Evolutionary conservation across 2,329 filamentous ascomycete genomes (phyloP).

Genomic region (Cryphonectria nitschkei): DNA sequence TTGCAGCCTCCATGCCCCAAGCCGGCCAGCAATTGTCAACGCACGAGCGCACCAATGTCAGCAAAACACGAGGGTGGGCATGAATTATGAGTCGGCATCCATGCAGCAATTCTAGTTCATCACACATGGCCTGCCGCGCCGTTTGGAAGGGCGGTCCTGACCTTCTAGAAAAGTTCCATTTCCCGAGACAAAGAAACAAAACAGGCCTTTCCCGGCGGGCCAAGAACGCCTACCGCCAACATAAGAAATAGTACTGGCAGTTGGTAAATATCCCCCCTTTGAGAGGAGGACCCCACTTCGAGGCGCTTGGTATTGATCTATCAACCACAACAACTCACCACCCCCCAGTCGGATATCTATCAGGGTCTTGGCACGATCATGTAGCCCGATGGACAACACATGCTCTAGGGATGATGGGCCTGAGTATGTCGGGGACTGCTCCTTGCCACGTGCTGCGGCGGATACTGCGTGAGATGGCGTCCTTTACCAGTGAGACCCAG

Average conservation of each 20-base stretch:
- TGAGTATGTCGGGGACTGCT: neutral
- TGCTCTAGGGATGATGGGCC: neutral
- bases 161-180: conserved; percentile 23
- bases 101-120: neutral
- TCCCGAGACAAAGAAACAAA: neutral
- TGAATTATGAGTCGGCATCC: neutral
- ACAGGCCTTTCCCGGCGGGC: neutral
- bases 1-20: conserved; percentile 16
- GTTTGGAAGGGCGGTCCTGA: neutral
- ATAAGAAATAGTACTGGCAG: neutral
- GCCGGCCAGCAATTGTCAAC: neutral
- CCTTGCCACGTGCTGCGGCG: neutral
- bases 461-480: neutral
- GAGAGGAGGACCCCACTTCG: neutral
- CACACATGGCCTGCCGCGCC: neutral
- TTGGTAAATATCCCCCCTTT: neutral
- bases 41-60: conserved; percentile 12
- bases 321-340: neutral
- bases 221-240: neutral
- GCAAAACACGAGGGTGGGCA: conserved; percentile 7
- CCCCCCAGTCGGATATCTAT: conserved; percentile 2
- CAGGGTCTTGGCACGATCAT: neutral
- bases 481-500: neutral
- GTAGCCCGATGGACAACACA: neutral
- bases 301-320: conserved; percentile 2